phyloP scores from a whole-genome alignment of 2,329 filamentous ascomycete species.

The Xylaria sp. region DNA sequence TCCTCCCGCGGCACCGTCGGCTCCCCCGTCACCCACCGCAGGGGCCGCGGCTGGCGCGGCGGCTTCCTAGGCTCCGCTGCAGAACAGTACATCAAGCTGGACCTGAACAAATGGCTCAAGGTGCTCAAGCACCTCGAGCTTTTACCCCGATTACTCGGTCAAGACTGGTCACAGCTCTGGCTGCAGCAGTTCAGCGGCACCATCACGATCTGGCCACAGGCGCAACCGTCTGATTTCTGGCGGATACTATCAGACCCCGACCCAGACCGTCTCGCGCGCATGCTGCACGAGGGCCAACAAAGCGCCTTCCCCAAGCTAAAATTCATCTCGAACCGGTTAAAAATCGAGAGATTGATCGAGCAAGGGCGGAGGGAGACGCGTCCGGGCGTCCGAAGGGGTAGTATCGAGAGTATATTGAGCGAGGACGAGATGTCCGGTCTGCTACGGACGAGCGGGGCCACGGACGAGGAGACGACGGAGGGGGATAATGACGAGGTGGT shows the following conservation, averaged over 20 bases:
- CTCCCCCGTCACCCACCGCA: constrained; percentile 86
- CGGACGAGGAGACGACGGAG: constrained; percentile 30
- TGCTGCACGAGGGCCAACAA: constrained; percentile 87
- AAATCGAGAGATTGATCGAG: constrained; percentile 68
- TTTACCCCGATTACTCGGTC: constrained; percentile 80
- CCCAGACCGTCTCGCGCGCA: constrained; percentile 67
- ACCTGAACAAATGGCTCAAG: constrained; percentile 96
- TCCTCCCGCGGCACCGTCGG: constrained; percentile 88
- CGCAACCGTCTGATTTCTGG: constrained; percentile 70
- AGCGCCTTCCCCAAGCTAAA: constrained; percentile 87
- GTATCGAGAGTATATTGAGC: constrained; percentile 56
- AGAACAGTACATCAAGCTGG: constrained; percentile 93
- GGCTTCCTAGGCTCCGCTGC: constrained; percentile 88
- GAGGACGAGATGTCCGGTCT: constrained; percentile 54
- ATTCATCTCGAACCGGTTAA: constrained; percentile 82
- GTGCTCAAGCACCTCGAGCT: constrained; percentile 89
- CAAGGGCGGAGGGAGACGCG: constrained; percentile 51
- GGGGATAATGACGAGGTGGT: constrained; percentile 28
- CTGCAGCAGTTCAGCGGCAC: constrained; percentile 91
- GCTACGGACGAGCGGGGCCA: constrained; percentile 31
- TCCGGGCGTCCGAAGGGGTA: constrained; percentile 43
- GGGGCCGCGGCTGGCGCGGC: constrained; percentile 89
- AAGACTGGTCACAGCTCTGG: constrained; percentile 97
- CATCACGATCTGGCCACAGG: constrained; percentile 93
- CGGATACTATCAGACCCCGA: constrained; percentile 83